Percentiles rank a stretch among this genome's conserved stretches.
Evolutionary conservation across 1,139 yeast genomes (phyloP).

Genomic region (Lodderomyces theae): DNA sequence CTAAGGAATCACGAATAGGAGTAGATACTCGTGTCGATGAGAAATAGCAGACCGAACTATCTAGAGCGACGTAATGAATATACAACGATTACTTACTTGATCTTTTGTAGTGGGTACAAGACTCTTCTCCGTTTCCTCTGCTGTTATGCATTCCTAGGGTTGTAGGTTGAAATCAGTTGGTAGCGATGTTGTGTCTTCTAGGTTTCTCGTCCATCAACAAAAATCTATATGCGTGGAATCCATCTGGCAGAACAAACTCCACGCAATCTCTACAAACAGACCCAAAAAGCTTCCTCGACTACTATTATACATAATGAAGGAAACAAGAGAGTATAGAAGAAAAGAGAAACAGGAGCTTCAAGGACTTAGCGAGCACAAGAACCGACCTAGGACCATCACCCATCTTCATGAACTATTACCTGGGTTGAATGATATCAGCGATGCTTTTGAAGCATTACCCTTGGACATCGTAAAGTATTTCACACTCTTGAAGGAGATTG

Average conservation of each 20-base stretch:
- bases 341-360: background rate
- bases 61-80: background rate
- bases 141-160: too few species aligned
- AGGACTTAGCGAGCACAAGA: conserved; percentile 1
- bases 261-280: too few species aligned
- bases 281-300: too few species aligned
- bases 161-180: background rate
- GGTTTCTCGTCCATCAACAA: background rate
- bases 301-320: too few species aligned
- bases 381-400: conserved; percentile 21
- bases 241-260: too few species aligned
- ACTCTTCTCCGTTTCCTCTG: too few species aligned
- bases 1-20: background rate
- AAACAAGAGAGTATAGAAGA: conserved; percentile 2
- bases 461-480: conserved; percentile 78
- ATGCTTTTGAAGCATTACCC: conserved; percentile 90
- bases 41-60: too few species aligned
- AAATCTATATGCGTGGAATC: background rate
- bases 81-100: too few species aligned
- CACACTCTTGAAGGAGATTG: conserved; percentile 87
- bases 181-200: too few species aligned
- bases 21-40: too few species aligned
- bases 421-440: conserved; percentile 88
- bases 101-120: too few species aligned
- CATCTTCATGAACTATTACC: conserved; percentile 58